Conservation (phyloP, 1,284 basidiomycete species). For the Malassezia caprae region DNA sequence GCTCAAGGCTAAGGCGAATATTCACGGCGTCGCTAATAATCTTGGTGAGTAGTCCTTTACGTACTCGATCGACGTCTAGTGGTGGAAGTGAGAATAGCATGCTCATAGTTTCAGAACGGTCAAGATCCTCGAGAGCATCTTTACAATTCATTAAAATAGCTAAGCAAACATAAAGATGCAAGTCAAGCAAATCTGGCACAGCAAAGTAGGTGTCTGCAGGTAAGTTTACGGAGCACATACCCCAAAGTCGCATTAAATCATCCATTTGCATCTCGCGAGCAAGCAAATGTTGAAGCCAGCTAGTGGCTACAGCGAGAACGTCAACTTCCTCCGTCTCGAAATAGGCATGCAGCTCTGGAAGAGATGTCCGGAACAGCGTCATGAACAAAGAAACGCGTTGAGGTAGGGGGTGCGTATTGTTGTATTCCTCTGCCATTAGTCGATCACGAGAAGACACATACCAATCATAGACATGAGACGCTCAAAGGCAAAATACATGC, state of each 20-base stretch:
- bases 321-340: constrained; percentile 49
- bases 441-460: not conserved
- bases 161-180: constrained; percentile 48
- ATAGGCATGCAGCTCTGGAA: constrained; percentile 47
- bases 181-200: constrained; percentile 38
- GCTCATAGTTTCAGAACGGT: constrained; percentile 44
- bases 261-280: constrained; percentile 43
- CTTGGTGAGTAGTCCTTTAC: constrained; percentile 13
- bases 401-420: constrained; percentile 28
- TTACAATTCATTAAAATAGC: constrained; percentile 48
- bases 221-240: constrained; percentile 7
- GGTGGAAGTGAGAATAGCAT: constrained; percentile 44
- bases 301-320: constrained; percentile 37
- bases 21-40: constrained; percentile 47
- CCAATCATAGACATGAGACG: constrained; percentile 38
- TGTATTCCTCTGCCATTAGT: constrained; percentile 21
- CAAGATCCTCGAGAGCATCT: constrained; percentile 47
- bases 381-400: constrained; percentile 43
- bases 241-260: constrained; percentile 46
- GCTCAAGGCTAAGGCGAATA: constrained; percentile 37
- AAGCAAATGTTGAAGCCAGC: constrained; percentile 45
- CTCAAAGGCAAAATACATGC: constrained; percentile 49
- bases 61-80: constrained; percentile 41
- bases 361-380: constrained; percentile 42
- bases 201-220: constrained; percentile 45